A percentile compares a stretch with the other conserved stretches of the same genome.
These are phyloP conservation scores for Fusarium sororula DNA, from an alignment of 2,329 filamentous ascomycete species.

Conservation along the genomic window DNA sequence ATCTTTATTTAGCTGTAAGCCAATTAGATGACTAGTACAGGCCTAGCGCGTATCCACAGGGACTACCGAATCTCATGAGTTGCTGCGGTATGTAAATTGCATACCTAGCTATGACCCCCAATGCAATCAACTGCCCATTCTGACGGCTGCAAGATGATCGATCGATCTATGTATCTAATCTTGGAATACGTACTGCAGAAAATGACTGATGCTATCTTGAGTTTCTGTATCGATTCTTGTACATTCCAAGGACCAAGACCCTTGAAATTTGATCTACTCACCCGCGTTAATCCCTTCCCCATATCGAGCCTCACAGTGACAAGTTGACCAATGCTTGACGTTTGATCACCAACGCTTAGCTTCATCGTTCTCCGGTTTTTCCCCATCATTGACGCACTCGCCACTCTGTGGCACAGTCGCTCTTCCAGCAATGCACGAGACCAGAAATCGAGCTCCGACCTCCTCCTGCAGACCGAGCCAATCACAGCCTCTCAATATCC, in stretches of 20 bases:
- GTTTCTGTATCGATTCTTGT: slow-evolving; percentile 21
- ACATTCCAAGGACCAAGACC: slow-evolving; percentile 29
- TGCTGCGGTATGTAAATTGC: neutral
- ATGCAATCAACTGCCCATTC: slow-evolving; percentile 26
- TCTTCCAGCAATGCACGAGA: slow-evolving; percentile 20
- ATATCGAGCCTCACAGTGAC: slow-evolving; percentile 8
- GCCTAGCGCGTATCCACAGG: too few relatives aligned
- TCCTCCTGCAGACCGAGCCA: slow-evolving; percentile 41
- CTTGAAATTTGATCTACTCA: slow-evolving; percentile 24
- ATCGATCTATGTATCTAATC: slow-evolving; percentile 23
- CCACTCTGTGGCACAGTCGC: slow-evolving; percentile 41
- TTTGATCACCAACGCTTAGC: slow-evolving; percentile 33
- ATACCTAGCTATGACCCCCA: neutral
- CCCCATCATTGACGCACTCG: slow-evolving; percentile 37
- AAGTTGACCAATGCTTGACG: slow-evolving; percentile 24
- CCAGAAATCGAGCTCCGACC: slow-evolving; percentile 12
- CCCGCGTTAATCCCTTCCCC: slow-evolving; percentile 34
- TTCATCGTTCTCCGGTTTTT: slow-evolving; percentile 32
- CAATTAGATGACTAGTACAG: too few relatives aligned
- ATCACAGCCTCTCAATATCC: slow-evolving; percentile 30
- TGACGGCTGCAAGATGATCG: slow-evolving; percentile 27
- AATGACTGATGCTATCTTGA: neutral
- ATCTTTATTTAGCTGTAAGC: too few relatives aligned
- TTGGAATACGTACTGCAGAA: neutral
- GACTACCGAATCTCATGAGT: too few relatives aligned